Percentiles rank a stretch among this genome's conserved stretches.
Evolutionary conservation across 306 rosid species (phyloP).

Genomic region (Heteromeles arbutifolia): DNA sequence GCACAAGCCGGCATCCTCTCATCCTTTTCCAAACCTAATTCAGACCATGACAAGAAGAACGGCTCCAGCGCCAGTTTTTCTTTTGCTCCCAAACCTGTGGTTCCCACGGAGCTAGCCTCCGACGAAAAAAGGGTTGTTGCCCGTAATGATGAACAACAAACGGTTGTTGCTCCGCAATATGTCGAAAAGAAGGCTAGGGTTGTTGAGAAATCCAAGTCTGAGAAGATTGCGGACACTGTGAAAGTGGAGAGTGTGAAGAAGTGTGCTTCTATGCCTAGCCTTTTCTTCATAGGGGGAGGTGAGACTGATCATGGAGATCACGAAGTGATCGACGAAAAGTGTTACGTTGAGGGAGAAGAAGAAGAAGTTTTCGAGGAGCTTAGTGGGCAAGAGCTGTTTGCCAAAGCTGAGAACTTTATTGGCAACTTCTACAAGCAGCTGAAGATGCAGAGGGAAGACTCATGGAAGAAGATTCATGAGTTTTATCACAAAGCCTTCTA

Average conservation of each 20-base stretch:
- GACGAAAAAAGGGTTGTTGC: slow-evolving; percentile 8
- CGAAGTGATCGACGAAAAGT: slow-evolving; percentile 16
- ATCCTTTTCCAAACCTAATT: slow-evolving; percentile 31
- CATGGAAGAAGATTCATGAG: slow-evolving; percentile 47
- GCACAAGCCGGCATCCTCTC: slow-evolving; percentile 75
- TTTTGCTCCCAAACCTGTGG: slow-evolving; percentile 11
- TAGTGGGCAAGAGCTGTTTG: slow-evolving; percentile 55
- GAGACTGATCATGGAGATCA: slow-evolving; percentile 30
- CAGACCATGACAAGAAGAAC: slow-evolving; percentile 29
- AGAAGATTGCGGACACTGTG: slow-evolving; percentile 17
- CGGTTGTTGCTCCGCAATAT: slow-evolving; percentile 5
- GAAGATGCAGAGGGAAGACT: slow-evolving; percentile 79
- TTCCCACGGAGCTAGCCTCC: slow-evolving; percentile 14
- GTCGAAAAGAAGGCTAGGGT: slow-evolving; percentile 15
- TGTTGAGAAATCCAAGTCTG: slow-evolving; percentile 30
- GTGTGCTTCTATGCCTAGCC: slow-evolving; percentile 56
- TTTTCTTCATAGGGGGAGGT: slow-evolving; percentile 48
- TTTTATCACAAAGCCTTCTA: slow-evolving; percentile 35
- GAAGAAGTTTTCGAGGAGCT: slow-evolving; percentile 17
- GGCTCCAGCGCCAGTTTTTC: not conserved
- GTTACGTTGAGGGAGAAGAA: slow-evolving; percentile 37
- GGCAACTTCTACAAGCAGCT: slow-evolving; percentile 73
- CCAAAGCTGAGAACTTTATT: slow-evolving; percentile 74
- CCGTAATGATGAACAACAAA: not conserved
- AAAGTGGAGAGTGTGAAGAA: slow-evolving; percentile 35